phyloP scores from a whole-genome alignment of 2,329 filamentous ascomycete species.

The Cercospora zeae-maydis region DNA sequence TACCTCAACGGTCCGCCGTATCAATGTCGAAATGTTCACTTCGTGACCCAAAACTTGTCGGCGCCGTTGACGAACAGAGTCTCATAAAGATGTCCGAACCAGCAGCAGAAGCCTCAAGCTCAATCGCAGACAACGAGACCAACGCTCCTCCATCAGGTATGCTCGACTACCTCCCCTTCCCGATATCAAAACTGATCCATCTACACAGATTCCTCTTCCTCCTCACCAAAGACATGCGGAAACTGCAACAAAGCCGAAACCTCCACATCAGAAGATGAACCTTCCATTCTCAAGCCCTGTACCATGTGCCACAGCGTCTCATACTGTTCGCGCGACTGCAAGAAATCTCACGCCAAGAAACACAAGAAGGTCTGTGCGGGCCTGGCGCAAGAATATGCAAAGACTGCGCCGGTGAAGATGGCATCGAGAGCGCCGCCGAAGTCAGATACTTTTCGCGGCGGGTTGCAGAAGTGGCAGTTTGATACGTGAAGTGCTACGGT shows the following conservation, averaged over 20 bases:
- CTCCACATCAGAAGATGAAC: constrained; percentile 12
- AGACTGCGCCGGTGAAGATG: constrained; percentile 40
- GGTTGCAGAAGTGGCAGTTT: constrained; percentile 42
- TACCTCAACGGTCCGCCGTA: neutral
- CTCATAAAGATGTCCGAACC: neutral
- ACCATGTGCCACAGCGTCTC: constrained; percentile 39
- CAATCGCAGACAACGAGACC: neutral
- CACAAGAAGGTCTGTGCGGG: constrained; percentile 42
- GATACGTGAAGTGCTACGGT: constrained; percentile 27
- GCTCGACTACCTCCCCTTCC: neutral
- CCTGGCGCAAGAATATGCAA: constrained; percentile 40
- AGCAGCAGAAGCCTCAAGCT: neutral
- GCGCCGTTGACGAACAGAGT: neutral
- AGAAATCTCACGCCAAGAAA: constrained; percentile 39
- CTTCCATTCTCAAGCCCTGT: constrained; percentile 36
- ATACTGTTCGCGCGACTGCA: constrained; percentile 43
- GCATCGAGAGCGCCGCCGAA: constrained; percentile 36
- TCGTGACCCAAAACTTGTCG: neutral
- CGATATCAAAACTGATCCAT: neutral
- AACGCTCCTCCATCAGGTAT: neutral
- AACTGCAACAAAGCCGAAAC: constrained; percentile 20
- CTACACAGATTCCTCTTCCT: neutral
- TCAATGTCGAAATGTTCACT: neutral
- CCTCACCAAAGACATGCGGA: constrained; percentile 8
- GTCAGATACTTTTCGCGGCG: constrained; percentile 34